These are phyloP conservation scores for Elongisporangium undulatum DNA, from an alignment of 352 stramenopile genomes.

Conservation along the genomic window DNA sequence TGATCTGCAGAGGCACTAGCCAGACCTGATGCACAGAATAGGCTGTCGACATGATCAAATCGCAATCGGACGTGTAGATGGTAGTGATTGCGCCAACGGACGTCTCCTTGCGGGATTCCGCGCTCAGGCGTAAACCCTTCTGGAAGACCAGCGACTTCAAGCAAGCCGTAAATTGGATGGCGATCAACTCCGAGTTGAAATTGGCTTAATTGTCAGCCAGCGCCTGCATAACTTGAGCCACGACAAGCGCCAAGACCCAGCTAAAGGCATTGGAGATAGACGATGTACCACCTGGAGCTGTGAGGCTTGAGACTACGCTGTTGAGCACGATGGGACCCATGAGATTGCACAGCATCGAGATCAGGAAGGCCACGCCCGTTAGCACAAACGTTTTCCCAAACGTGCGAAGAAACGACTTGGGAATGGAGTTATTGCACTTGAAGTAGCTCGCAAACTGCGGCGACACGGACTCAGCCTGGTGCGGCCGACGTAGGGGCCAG, in stretches of 20 bases:
- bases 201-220: conserved; percentile 44
- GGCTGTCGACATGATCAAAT: conserved; percentile 31
- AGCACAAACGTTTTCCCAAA: conserved; percentile 30
- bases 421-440: conserved; percentile 21
- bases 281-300: conserved; percentile 8
- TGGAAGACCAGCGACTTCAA: conserved; percentile 50
- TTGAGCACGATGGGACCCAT: conserved; percentile 39
- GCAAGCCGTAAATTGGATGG: conserved; percentile 42
- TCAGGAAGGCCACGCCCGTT: conserved; percentile 32
- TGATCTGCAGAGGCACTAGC: conserved; percentile 28
- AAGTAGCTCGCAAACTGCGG: conserved; percentile 19
- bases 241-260: conserved; percentile 45
- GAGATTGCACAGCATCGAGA: conserved; percentile 45
- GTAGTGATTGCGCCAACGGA: conserved; percentile 52
- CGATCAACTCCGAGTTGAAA: conserved; percentile 42
- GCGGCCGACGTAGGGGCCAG: conserved; percentile 25
- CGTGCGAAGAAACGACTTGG: conserved; percentile 20
- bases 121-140: conserved; percentile 44
- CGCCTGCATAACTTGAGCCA: conserved; percentile 39
- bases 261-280: conserved; percentile 11
- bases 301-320: conserved; percentile 31
- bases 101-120: conserved; percentile 29
- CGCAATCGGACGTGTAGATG: conserved; percentile 57
- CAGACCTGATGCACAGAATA: conserved; percentile 49
- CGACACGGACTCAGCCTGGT: conserved; percentile 20